Conservation (phyloP, 2,329 filamentous ascomycete species). For the Xylariaceae sp. region DNA sequence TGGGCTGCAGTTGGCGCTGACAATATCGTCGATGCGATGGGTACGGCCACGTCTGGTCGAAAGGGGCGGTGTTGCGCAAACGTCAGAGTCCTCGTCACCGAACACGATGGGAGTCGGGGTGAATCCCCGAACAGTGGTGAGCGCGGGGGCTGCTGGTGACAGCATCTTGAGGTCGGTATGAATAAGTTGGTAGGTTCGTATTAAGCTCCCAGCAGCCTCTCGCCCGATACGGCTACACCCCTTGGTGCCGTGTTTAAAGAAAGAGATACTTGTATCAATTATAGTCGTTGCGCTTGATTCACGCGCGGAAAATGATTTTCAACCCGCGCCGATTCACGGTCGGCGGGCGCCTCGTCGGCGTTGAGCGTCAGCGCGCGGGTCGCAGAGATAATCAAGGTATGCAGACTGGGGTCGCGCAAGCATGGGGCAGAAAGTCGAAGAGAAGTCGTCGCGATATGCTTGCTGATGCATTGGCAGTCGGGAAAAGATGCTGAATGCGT, state of each 20-base stretch:
- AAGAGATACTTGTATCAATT: not conserved
- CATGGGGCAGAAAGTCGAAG: slow-evolving; percentile 56
- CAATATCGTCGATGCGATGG: slow-evolving; percentile 50
- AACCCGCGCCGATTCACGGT: slow-evolving; percentile 40
- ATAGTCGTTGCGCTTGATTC: not conserved
- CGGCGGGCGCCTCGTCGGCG: slow-evolving; percentile 51
- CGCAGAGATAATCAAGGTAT: slow-evolving; percentile 46
- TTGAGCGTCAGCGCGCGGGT: slow-evolving; percentile 55
- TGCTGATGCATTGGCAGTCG: slow-evolving; percentile 54
- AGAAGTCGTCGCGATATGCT: slow-evolving; percentile 40
- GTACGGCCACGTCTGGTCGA: slow-evolving; percentile 39
- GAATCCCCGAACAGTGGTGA: slow-evolving; percentile 55
- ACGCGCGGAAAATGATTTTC: slow-evolving; percentile 10
- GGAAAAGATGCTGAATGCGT: slow-evolving; percentile 6
- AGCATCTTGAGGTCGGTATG: slow-evolving; percentile 40
- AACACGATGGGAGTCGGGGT: slow-evolving; percentile 51
- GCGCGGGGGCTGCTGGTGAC: slow-evolving; percentile 45
- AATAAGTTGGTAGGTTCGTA: too few relatives aligned
- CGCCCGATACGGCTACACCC: not conserved
- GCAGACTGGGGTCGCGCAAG: slow-evolving; percentile 48
- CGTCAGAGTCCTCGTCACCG: slow-evolving; percentile 56
- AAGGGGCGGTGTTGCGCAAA: slow-evolving; percentile 38
- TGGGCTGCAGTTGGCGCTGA: slow-evolving; percentile 62
- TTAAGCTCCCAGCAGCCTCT: slow-evolving; percentile 1
- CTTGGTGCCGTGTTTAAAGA: not conserved